These are phyloP conservation scores for Mimosa pudica DNA, from an alignment of 306 rosid genomes.

Conservation along the genomic window DNA sequence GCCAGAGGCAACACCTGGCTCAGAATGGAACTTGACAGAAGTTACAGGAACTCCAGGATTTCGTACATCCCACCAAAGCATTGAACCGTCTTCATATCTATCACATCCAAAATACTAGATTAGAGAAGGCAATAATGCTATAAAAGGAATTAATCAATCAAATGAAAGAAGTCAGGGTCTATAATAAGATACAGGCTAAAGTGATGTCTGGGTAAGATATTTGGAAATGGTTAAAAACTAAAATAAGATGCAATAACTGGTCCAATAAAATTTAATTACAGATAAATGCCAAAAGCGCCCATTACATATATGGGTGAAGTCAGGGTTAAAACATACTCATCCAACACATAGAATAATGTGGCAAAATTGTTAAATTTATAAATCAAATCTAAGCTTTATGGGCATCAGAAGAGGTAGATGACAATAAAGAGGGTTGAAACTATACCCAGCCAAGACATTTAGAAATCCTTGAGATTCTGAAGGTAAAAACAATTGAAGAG, in stretches of 20 bases:
- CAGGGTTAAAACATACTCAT: neutral
- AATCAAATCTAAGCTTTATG: neutral
- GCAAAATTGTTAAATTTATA: neutral
- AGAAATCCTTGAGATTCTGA: slow-evolving; percentile 45
- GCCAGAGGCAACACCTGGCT: slow-evolving; percentile 62
- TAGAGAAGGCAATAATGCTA: slow-evolving; percentile 22
- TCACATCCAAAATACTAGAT: slow-evolving; percentile 31
- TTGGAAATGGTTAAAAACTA: neutral
- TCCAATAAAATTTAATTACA: neutral
- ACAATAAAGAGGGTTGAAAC: slow-evolving; percentile 14
- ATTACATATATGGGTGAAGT: too few species aligned
- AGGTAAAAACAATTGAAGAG: slow-evolving; percentile 80
- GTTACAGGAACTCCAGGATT: slow-evolving; percentile 66
- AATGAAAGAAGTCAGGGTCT: neutral
- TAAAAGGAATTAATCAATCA: slow-evolving; percentile 12
- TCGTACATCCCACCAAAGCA: slow-evolving; percentile 98
- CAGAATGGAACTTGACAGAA: slow-evolving; percentile 82
- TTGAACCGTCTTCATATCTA: slow-evolving; percentile 82
- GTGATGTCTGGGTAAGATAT: neutral
- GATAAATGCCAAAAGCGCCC: neutral
- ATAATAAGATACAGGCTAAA: neutral
- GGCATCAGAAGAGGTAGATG: neutral
- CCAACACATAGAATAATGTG: neutral
- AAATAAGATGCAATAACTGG: neutral
- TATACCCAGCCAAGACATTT: slow-evolving; percentile 60